A percentile compares a stretch with the other conserved stretches of the same genome.
Evolutionary conservation across 2,329 filamentous ascomycete species (phyloP).

Genomic region (Trichophyton rubrum): DNA sequence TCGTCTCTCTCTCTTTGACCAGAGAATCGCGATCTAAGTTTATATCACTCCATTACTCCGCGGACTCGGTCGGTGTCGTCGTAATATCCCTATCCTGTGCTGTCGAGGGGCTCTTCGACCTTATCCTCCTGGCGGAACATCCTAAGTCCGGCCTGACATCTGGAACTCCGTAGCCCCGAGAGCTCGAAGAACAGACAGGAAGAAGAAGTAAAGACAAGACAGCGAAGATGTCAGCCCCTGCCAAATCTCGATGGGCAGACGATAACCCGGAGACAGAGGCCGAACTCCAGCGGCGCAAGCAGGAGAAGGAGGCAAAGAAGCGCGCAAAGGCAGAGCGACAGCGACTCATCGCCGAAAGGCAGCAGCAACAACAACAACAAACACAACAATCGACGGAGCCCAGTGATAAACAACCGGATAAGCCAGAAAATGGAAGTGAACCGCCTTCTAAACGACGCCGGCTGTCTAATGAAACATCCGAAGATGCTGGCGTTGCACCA

Average conservation of each 20-base stretch:
- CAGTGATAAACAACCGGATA: conserved; percentile 14
- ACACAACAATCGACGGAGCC: conserved; percentile 14
- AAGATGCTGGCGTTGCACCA: conserved; percentile 18
- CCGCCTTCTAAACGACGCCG: conserved; percentile 48
- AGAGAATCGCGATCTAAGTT: neutral
- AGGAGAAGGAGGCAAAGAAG: conserved; percentile 82
- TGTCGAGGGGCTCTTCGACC: neutral
- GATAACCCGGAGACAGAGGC: conserved; percentile 67
- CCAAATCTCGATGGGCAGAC: conserved; percentile 76
- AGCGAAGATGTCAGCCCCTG: conserved; percentile 44
- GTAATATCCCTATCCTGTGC: too few relatives aligned
- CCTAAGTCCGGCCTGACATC: neutral
- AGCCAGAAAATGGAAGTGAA: conserved; percentile 15
- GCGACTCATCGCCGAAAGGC: conserved; percentile 46
- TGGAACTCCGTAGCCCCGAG: neutral
- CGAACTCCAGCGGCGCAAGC: conserved; percentile 54
- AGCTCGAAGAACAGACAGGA: neutral
- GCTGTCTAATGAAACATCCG: conserved; percentile 41
- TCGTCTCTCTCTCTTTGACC: neutral
- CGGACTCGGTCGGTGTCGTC: too few relatives aligned
- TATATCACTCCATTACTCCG: neutral
- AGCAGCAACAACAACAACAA: conserved; percentile 19
- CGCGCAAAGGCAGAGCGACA: conserved; percentile 72
- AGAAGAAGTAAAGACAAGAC: neutral
- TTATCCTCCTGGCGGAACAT: neutral